phyloP scores from a whole-genome alignment of 495 filamentous ascomycete species.

The Jackrogersella multiformis region DNA sequence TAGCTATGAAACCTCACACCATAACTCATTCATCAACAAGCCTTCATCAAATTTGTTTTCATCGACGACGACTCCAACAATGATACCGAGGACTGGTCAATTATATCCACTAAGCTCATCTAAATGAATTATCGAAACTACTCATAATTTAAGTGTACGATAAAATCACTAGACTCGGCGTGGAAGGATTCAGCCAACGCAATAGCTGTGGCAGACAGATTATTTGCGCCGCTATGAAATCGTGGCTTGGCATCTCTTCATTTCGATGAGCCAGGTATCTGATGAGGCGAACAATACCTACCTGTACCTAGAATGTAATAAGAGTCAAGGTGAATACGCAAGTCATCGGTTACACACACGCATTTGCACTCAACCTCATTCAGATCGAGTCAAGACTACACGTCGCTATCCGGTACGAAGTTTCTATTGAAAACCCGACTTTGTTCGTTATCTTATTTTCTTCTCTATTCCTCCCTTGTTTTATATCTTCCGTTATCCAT shows the following conservation, averaged over 20 bases:
- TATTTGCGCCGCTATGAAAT: constrained; percentile 4
- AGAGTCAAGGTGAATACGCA: neutral
- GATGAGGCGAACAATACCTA: constrained; percentile 13
- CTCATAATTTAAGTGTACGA: neutral
- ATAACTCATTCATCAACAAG: constrained; percentile 15
- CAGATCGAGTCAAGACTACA: neutral
- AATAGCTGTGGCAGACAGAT: neutral
- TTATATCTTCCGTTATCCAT: neutral
- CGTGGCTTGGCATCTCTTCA: constrained; percentile 5
- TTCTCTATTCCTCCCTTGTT: too few species aligned
- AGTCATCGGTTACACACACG: neutral
- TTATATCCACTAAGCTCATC: neutral
- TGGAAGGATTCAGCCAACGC: neutral
- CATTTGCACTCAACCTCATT: neutral
- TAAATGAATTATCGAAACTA: neutral
- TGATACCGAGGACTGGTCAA: neutral
- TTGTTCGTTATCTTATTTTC: neutral
- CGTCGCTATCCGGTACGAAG: neutral
- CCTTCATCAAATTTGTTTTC: neutral
- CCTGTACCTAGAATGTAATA: too few species aligned
- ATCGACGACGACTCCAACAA: neutral
- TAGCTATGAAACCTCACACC: constrained; percentile 20
- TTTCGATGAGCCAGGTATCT: neutral
- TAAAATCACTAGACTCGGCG: neutral
- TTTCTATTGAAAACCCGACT: too few species aligned